A percentile compares a stretch with the other conserved stretches of the same genome.
These are phyloP conservation scores for Aaosphaeria arxii DNA, from an alignment of 2,329 filamentous ascomycete species.

Conservation along the genomic window DNA sequence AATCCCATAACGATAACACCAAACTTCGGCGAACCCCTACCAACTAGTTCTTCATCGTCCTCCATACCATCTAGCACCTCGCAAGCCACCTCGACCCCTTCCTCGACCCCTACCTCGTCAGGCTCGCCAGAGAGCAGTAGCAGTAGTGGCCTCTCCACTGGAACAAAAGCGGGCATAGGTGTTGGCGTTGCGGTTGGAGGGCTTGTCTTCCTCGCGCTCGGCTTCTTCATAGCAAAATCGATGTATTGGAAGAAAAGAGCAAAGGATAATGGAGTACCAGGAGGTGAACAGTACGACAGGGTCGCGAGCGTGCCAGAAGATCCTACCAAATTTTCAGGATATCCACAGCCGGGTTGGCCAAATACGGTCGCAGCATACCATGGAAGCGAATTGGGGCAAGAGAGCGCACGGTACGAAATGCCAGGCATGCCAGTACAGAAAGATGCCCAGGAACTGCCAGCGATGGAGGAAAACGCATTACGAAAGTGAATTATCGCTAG, in stretches of 20 bases:
- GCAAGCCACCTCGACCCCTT: background rate
- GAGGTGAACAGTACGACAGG: too few species aligned
- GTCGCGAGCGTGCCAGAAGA: too few species aligned
- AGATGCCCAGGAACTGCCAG: too few species aligned
- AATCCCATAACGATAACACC: background rate
- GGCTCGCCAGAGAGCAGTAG: background rate
- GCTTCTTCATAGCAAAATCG: background rate
- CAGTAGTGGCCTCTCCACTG: background rate
- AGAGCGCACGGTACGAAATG: too few species aligned
- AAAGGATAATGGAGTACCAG: background rate
- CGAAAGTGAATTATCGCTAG: too few species aligned
- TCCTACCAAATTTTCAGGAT: too few species aligned
- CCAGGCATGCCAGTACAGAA: too few species aligned
- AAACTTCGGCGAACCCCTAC: background rate
- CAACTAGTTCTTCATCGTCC: background rate
- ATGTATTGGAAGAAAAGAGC: background rate
- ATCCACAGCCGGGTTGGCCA: too few species aligned
- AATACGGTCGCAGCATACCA: too few species aligned
- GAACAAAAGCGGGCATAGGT: constrained; percentile 1
- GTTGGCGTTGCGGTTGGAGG: background rate
- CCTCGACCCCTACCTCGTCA: background rate
- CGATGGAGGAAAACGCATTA: too few species aligned
- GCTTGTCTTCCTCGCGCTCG: background rate
- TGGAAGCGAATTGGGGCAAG: too few species aligned
- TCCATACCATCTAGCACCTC: background rate